Conservation (phyloP, 345 rosid species). For the Diplotaxis tenuifolia region DNA sequence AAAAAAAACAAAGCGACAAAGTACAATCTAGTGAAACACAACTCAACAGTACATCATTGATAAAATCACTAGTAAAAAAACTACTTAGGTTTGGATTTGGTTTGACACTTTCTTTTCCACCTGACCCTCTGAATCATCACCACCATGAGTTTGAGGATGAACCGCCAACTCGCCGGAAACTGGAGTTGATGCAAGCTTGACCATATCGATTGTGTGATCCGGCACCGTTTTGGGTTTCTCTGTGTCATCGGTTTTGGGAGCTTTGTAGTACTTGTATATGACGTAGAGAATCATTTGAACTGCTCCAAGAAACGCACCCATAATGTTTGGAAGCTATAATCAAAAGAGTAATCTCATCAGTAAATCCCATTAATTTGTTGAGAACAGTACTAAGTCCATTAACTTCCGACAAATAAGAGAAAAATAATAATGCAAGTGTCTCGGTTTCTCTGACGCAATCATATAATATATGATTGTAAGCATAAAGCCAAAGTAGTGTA, state of each 20-base stretch:
- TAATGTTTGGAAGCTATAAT: slow-evolving; percentile 52
- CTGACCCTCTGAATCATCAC: slow-evolving; percentile 32
- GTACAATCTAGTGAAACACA: slow-evolving; percentile 18
- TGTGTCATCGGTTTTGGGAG: slow-evolving; percentile 21
- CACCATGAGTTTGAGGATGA: slow-evolving; percentile 12
- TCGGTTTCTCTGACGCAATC: slow-evolving; percentile 13
- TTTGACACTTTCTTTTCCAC: slow-evolving; percentile 15
- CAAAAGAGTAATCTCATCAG: not conserved
- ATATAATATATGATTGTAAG: slow-evolving; percentile 30
- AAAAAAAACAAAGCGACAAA: not conserved
- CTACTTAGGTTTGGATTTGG: slow-evolving; percentile 8
- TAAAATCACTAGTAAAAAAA: slow-evolving; percentile 14
- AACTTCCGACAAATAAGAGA: not conserved
- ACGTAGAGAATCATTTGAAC: slow-evolving; percentile 52
- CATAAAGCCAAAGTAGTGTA: slow-evolving; percentile 29
- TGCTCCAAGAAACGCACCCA: slow-evolving; percentile 53
- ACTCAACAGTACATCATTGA: slow-evolving; percentile 25
- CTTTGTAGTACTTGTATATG: slow-evolving; percentile 42
- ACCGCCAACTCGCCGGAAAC: slow-evolving; percentile 9
- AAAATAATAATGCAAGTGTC: not conserved
- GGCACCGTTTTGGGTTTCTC: slow-evolving; percentile 32
- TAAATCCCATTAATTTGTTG: slow-evolving; percentile 1
- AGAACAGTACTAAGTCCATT: slow-evolving; percentile 14
- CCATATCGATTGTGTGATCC: slow-evolving; percentile 32
- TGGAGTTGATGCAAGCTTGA: slow-evolving; percentile 16